Evolutionary conservation across 2,329 filamentous ascomycete genomes (phyloP).

Genomic region (Chaetomiaceae sp.): DNA sequence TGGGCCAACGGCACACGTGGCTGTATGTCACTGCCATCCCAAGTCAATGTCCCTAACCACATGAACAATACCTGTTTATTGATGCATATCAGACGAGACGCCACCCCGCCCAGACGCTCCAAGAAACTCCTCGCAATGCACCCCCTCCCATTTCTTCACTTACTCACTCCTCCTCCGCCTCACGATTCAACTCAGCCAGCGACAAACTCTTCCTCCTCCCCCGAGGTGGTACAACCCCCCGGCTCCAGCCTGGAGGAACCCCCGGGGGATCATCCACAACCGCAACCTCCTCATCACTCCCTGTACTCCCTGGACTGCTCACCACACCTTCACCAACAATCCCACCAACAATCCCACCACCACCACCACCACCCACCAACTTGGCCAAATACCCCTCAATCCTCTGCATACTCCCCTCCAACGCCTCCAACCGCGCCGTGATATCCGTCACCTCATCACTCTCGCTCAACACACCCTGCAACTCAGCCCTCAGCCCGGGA

Average conservation of each 20-base stretch:
- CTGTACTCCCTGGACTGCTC: background rate
- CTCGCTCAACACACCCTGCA: conserved; percentile 46
- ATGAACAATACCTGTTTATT: too few relatives aligned
- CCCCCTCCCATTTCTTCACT: too few relatives aligned
- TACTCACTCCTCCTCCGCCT: conserved; percentile 16
- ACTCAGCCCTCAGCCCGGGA: conserved; percentile 47
- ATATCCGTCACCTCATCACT: conserved; percentile 44
- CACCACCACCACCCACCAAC: conserved; percentile 20
- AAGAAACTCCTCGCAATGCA: background rate
- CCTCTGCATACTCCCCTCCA: conserved; percentile 47
- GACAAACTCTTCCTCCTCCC: conserved; percentile 1
- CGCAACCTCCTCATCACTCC: background rate
- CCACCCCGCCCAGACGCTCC: too few relatives aligned
- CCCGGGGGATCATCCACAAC: background rate
- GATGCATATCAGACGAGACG: background rate
- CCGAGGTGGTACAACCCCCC: too few relatives aligned
- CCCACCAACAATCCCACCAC: background rate
- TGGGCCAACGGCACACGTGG: too few relatives aligned
- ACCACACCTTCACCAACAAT: background rate
- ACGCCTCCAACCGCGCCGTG: conserved; percentile 40
- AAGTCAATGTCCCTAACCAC: too few relatives aligned
- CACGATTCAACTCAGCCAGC: conserved; percentile 15
- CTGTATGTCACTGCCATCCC: too few relatives aligned
- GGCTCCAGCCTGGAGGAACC: too few relatives aligned
- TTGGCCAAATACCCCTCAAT: conserved; percentile 31